Conservation (phyloP, 1,139 yeast genomes). For the Pichia sp. region DNA sequence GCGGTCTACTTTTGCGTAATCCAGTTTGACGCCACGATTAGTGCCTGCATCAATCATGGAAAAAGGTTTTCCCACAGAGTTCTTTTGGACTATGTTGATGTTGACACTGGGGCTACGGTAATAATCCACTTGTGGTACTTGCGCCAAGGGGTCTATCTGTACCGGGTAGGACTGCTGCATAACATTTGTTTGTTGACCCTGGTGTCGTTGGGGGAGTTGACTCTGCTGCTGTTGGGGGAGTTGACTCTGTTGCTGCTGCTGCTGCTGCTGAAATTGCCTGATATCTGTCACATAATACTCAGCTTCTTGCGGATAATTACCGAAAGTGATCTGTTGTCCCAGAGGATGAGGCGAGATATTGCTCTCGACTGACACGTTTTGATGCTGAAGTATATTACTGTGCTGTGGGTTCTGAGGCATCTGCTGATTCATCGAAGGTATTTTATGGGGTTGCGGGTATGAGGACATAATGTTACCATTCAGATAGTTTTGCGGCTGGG, state of each 20-base stretch:
- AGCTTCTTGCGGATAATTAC: background rate
- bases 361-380: background rate
- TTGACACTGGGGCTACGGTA: background rate
- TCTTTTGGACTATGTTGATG: background rate
- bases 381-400: background rate
- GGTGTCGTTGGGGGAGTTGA: background rate
- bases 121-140: background rate
- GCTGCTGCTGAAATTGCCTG: background rate
- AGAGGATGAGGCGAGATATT: too few relatives aligned
- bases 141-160: background rate
- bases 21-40: constrained; percentile 21
- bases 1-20: constrained; percentile 22
- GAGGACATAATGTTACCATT: background rate
- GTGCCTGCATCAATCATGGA: constrained; percentile 13
- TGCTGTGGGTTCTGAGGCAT: background rate
- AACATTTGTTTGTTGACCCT: background rate
- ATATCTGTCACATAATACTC: background rate
- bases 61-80: background rate
- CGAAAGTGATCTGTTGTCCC: background rate
- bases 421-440: background rate
- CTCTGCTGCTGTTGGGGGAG: too few relatives aligned
- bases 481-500: background rate
- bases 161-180: background rate
- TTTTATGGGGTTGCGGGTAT: background rate
- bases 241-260: background rate